Percentiles rank a stretch among this genome's conserved stretches.
Evolutionary conservation across 1,284 basidiomycete genomes (phyloP).

Genomic region (Psilocybe mexicana): DNA sequence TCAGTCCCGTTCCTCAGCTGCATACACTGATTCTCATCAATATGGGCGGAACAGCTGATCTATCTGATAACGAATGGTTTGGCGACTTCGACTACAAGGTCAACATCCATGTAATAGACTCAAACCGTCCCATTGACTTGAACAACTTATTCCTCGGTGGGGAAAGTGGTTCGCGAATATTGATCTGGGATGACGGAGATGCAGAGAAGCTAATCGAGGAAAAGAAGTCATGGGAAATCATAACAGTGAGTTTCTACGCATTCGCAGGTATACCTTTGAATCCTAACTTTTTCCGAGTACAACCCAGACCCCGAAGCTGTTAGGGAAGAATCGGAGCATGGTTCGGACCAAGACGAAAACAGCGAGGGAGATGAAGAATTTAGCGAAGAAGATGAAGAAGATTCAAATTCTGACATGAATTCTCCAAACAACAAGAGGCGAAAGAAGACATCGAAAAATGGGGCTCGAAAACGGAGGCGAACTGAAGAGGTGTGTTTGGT

Average conservation of each 20-base stretch:
- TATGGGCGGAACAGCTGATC: slow-evolving; percentile 87
- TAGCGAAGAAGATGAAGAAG: slow-evolving; percentile 48
- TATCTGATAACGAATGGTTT: slow-evolving; percentile 76
- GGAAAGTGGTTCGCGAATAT: slow-evolving; percentile 67
- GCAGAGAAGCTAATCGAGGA: slow-evolving; percentile 66
- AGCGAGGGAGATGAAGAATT: slow-evolving; percentile 51
- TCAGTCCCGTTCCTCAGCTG: slow-evolving; percentile 51
- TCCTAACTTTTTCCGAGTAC: slow-evolving; percentile 45
- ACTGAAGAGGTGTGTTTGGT: slow-evolving; percentile 43
- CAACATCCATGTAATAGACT: slow-evolving; percentile 92
- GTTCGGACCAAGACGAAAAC: slow-evolving; percentile 36
- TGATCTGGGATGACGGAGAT: slow-evolving; percentile 91
- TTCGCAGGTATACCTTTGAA: neutral
- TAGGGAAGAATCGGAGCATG: slow-evolving; percentile 50
- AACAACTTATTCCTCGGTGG: slow-evolving; percentile 83
- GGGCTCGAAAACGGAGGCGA: slow-evolving; percentile 49
- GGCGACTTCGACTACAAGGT: slow-evolving; percentile 62
- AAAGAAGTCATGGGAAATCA: slow-evolving; percentile 74
- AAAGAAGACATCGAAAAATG: slow-evolving; percentile 45
- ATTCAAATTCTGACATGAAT: slow-evolving; percentile 17
- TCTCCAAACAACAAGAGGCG: slow-evolving; percentile 55
- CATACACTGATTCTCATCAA: slow-evolving; percentile 92
- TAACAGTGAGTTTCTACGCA: slow-evolving; percentile 56
- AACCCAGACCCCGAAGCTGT: slow-evolving; percentile 73
- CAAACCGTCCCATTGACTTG: slow-evolving; percentile 89